These are phyloP conservation scores for Melaleuca quinquenervia DNA, from an alignment of 345 rosid species.

Conservation along the genomic window DNA sequence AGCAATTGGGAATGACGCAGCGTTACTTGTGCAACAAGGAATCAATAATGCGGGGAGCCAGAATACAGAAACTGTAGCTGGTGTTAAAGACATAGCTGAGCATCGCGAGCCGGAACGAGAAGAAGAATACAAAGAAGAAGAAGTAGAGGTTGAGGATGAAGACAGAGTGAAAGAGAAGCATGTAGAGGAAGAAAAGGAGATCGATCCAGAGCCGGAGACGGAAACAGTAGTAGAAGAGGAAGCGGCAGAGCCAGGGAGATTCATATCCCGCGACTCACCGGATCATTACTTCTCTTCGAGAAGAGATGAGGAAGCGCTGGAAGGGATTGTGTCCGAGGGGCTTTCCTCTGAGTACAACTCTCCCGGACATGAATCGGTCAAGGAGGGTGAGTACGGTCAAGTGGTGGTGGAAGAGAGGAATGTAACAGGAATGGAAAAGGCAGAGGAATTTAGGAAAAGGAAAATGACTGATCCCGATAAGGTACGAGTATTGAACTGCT, in stretches of 20 bases:
- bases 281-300: constrained; percentile 17
- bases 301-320: constrained; percentile 18
- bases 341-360: neutral
- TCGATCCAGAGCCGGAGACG: neutral
- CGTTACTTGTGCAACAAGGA: neutral
- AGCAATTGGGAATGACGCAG: neutral
- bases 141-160: neutral
- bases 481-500: neutral
- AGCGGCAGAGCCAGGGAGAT: constrained; percentile 1
- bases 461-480: neutral
- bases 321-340: constrained; percentile 4
- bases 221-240: neutral
- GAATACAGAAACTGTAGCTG: neutral
- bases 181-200: neutral
- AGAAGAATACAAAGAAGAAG: neutral
- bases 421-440: neutral
- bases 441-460: neutral
- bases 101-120: neutral
- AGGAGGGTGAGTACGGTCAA: constrained; percentile 5
- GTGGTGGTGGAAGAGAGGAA: constrained; percentile 5
- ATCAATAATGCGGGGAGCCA: neutral
- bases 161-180: neutral
- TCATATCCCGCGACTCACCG: constrained; percentile 10
- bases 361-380: constrained; percentile 2
- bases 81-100: constrained; percentile 8